These are phyloP conservation scores for Mollisia scopiformis DNA, from an alignment of 2,329 filamentous ascomycete genomes.

Conservation along the genomic window DNA sequence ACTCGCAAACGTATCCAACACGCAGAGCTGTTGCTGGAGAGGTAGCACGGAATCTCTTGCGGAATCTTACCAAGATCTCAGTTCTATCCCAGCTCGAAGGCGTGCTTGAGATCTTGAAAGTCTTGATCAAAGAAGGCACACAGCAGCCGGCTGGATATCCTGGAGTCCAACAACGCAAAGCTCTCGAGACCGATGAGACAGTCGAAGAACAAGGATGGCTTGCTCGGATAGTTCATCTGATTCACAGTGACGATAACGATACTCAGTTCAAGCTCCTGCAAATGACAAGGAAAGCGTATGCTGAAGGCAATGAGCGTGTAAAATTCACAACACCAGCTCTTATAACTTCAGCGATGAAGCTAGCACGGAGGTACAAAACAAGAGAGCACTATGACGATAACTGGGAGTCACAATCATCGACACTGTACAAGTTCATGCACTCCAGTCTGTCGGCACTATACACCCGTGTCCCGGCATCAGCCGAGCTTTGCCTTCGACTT, in stretches of 20 bases:
- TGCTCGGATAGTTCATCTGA: constrained; percentile 86
- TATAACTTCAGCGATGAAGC: constrained; percentile 85
- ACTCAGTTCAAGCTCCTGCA: constrained; percentile 94
- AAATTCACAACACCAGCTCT: constrained; percentile 94
- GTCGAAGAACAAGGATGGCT: constrained; percentile 98
- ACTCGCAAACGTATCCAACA: constrained; percentile 91
- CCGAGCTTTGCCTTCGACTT: constrained; percentile 85
- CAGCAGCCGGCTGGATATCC: constrained; percentile 85
- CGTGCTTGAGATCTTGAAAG: constrained; percentile 84
- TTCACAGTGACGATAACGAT: constrained; percentile 83
- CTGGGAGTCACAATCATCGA: constrained; percentile 73
- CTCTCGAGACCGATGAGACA: constrained; percentile 91
- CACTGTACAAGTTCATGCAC: constrained; percentile 95
- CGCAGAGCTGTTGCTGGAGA: constrained; percentile 89
- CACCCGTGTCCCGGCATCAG: constrained; percentile 78
- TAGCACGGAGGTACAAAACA: constrained; percentile 85
- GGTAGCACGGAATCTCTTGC: constrained; percentile 80
- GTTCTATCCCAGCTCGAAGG: constrained; percentile 82
- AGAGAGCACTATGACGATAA: constrained; percentile 86
- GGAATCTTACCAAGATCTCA: constrained; percentile 78
- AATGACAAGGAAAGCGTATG: constrained; percentile 82
- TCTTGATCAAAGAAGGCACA: constrained; percentile 90
- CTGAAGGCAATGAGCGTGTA: constrained; percentile 91
- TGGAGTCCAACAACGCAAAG: constrained; percentile 75
- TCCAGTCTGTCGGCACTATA: constrained; percentile 85